These are phyloP conservation scores for Exsudoporus frostii DNA, from an alignment of 768 basidiomycete genomes.

Conservation along the genomic window DNA sequence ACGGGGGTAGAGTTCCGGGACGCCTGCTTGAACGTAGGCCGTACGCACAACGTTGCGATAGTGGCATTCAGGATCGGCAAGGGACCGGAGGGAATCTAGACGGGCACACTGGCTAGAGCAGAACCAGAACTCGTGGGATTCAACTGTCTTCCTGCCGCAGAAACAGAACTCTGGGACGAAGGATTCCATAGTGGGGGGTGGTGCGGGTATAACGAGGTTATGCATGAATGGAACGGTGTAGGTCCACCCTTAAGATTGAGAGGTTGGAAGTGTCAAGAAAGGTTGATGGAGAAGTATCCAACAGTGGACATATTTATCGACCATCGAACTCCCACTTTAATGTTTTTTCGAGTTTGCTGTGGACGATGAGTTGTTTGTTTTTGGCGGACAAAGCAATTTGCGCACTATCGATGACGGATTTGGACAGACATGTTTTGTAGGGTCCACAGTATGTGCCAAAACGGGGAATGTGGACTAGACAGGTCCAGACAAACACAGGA, in stretches of 20 bases:
- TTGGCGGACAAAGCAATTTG: constrained; percentile 10
- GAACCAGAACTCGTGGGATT: constrained; percentile 28
- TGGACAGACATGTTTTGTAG: background rate
- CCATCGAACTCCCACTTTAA: constrained; percentile 3
- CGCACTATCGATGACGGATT: background rate
- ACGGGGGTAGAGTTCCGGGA: background rate
- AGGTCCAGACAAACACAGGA: background rate
- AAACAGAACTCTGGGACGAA: constrained; percentile 20
- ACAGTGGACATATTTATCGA: constrained; percentile 11
- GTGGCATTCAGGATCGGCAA: constrained; percentile 20
- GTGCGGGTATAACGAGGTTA: background rate
- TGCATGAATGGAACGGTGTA: background rate
- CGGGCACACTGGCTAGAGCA: constrained; percentile 29
- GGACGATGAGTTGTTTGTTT: background rate
- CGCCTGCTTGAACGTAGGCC: constrained; percentile 10
- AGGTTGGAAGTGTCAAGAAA: background rate
- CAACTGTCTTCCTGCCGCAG: constrained; percentile 23
- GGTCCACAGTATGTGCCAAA: constrained; percentile 1
- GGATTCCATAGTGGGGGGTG: constrained; percentile 9
- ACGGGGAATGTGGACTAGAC: constrained; percentile 5
- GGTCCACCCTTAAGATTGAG: background rate
- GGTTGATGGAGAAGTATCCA: background rate
- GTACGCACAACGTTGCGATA: constrained; percentile 23
- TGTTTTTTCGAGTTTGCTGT: constrained; percentile 2
- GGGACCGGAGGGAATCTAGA: constrained; percentile 25